Conservation (phyloP, 768 basidiomycete genomes). For the Mrakia hoshinonis region DNA sequence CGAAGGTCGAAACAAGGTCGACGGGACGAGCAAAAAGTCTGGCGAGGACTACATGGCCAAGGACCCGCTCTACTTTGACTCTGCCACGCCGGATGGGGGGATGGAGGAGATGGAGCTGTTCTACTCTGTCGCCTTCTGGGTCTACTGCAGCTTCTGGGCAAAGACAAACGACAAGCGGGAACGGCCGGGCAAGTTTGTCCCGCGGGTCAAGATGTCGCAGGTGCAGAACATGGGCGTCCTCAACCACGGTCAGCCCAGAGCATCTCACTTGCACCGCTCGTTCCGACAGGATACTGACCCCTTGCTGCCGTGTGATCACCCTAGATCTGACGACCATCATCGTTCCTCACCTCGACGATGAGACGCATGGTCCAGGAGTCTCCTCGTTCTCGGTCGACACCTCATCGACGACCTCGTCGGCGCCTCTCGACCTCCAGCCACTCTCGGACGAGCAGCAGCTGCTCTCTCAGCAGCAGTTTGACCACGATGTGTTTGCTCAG, state of each 20-base stretch:
- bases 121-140: constrained; percentile 28
- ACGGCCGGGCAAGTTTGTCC: constrained; percentile 19
- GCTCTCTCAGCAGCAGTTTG: neutral
- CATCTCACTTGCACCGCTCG: too few species aligned
- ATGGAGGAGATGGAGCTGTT: constrained; percentile 17
- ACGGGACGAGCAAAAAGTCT: neutral
- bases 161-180: constrained; percentile 24
- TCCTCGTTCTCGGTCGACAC: neutral
- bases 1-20: constrained; percentile 7
- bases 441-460: neutral
- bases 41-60: constrained; percentile 1
- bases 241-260: constrained; percentile 19
- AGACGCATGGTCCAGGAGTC: neutral
- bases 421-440: neutral
- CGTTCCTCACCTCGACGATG: constrained; percentile 20
- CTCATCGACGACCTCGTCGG: constrained; percentile 13
- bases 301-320: too few species aligned
- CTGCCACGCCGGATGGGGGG: neutral
- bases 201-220: constrained; percentile 29
- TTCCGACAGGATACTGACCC: neutral
- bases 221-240: constrained; percentile 28
- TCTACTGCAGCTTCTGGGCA: constrained; percentile 23
- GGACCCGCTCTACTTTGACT: constrained; percentile 28
- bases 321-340: constrained; percentile 24
- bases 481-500: constrained; percentile 11